Conservation (phyloP, 768 basidiomycete genomes). For the Trametes cubensis region DNA sequence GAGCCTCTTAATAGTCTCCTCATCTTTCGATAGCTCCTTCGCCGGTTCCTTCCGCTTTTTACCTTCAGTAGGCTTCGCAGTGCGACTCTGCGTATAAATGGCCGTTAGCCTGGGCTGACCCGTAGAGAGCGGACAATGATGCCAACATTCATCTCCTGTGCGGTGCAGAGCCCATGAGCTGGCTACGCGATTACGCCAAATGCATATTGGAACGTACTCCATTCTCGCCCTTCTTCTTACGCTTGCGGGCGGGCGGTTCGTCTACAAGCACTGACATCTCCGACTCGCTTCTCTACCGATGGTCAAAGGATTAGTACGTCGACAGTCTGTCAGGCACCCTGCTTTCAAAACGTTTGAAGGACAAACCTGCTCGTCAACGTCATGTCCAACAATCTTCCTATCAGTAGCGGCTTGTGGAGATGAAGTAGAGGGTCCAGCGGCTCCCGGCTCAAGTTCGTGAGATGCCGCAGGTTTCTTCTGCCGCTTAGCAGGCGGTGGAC, state of each 20-base stretch:
- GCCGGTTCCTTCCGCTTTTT: slow-evolving; percentile 34
- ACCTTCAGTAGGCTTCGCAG: slow-evolving; percentile 31
- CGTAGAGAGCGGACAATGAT: no score
- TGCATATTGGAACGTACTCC: slow-evolving; percentile 32
- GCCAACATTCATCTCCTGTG: no score
- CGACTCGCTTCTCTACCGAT: slow-evolving; percentile 54
- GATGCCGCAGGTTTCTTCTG: neutral
- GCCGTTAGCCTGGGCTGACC: no score
- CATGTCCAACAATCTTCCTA: neutral
- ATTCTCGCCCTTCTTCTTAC: slow-evolving; percentile 42
- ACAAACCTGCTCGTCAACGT: neutral
- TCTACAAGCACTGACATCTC: slow-evolving; percentile 64
- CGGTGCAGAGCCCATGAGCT: no score
- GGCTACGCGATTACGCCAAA: no score
- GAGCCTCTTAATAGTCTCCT: slow-evolving; percentile 72
- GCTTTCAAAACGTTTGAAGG: neutral
- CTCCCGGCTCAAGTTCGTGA: no score
- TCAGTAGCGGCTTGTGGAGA: neutral
- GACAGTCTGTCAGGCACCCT: neutral
- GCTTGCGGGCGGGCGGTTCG: slow-evolving; percentile 51
- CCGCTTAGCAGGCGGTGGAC: neutral
- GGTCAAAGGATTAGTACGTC: neutral
- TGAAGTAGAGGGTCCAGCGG: neutral
- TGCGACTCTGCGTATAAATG: neutral
- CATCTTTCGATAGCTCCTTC: slow-evolving; percentile 54